phyloP scores from a whole-genome alignment of 768 basidiomycete species.

The Rhizopogon vinicolor region DNA sequence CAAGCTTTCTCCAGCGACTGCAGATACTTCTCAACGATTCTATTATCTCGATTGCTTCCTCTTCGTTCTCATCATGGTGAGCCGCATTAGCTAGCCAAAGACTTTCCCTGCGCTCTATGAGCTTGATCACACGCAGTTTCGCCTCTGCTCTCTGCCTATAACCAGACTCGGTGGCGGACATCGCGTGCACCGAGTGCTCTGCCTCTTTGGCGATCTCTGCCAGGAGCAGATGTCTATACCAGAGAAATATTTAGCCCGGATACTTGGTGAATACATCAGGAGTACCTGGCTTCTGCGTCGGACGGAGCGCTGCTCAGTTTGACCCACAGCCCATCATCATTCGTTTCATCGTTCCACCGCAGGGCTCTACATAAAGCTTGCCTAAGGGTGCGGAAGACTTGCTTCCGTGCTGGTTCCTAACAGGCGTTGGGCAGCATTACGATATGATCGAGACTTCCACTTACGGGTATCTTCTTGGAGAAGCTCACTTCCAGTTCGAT shows the following conservation, averaged over 20 bases:
- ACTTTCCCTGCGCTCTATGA: conserved; percentile 15
- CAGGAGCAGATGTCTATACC: conserved; percentile 36
- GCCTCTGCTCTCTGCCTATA: conserved; percentile 36
- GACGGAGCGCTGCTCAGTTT: conserved; percentile 10
- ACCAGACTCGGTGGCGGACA: conserved; percentile 47
- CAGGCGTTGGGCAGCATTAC: not conserved
- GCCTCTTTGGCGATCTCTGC: conserved; percentile 38
- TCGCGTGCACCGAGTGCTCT: conserved; percentile 43
- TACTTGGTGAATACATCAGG: not conserved
- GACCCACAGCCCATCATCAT: conserved; percentile 26
- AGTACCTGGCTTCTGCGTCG: conserved; percentile 18
- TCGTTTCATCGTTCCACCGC: conserved; percentile 13
- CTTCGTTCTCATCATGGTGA: conserved; percentile 31
- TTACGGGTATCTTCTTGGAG: conserved; percentile 41
- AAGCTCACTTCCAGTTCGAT: conserved; percentile 34
- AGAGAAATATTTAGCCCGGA: not conserved
- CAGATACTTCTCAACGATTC: not conserved
- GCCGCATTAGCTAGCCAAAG: conserved; percentile 18
- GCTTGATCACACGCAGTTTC: conserved; percentile 31
- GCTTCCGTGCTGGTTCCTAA: conserved; percentile 32
- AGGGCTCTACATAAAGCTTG: conserved; percentile 35
- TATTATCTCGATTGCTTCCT: conserved; percentile 21
- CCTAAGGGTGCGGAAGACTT: conserved; percentile 35
- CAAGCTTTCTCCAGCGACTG: not conserved
- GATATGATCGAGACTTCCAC: not conserved